phyloP scores from a whole-genome alignment of 208 protist species.

The Angomonas desouzai region DNA sequence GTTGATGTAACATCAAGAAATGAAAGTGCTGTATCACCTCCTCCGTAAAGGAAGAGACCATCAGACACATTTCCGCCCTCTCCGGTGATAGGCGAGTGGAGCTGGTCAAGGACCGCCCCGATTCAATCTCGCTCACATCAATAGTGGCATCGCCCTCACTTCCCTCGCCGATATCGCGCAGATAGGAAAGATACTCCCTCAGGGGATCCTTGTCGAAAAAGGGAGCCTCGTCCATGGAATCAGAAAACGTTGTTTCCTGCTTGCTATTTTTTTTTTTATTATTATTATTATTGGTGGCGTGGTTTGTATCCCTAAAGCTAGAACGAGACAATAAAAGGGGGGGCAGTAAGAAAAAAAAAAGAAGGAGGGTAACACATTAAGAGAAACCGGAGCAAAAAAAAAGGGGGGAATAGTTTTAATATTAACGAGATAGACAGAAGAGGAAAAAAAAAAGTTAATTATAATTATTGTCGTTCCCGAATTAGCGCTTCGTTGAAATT shows the following conservation, averaged over 20 bases:
- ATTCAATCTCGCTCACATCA: background rate
- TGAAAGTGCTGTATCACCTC: background rate
- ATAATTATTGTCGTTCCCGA: conserved; percentile 22
- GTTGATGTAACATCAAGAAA: conserved; percentile 1
- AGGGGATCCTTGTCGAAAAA: conserved; percentile 6
- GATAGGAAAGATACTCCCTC: background rate
- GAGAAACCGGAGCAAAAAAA: conserved; percentile 8
- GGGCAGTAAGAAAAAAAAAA: background rate
- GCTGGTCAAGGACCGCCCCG: background rate
- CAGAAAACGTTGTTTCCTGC: no score
- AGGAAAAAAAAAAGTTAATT: conserved; percentile 10
- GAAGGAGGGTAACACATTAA: conserved; percentile 9
- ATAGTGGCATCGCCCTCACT: background rate
- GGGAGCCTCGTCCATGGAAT: background rate
- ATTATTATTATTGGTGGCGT: no score
- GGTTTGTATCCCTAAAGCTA: no score
- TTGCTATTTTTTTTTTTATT: no score
- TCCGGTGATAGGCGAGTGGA: background rate
- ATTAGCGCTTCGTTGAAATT: conserved; percentile 72
- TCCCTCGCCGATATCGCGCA: background rate
- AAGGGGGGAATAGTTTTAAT: conserved; percentile 3
- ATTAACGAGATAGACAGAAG: background rate
- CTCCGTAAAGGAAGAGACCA: background rate
- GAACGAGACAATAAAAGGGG: background rate
- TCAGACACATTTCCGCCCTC: background rate